Evolutionary conservation across 1,139 yeast genomes (phyloP).

Genomic region (Debaryomyces sp.): DNA sequence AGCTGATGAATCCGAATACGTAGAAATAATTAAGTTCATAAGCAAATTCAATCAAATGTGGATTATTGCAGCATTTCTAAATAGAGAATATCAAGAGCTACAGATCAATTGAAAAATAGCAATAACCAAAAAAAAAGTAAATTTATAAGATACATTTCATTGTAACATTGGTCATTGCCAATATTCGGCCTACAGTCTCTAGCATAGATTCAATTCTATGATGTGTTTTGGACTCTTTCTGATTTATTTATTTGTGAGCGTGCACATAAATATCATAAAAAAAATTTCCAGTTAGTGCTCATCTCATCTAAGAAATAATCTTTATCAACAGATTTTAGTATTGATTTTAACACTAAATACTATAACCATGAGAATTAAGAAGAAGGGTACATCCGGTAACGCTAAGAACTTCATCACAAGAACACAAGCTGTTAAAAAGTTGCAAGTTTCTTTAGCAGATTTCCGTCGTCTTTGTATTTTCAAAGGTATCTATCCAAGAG

Average conservation of each 20-base stretch:
- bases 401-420: conserved; percentile 93
- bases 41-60: conserved; percentile 28
- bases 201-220: not conserved
- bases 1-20: conserved; percentile 4
- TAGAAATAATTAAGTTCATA: conserved; percentile 13
- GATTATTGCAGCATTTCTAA: conserved; percentile 24
- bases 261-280: conserved; percentile 6
- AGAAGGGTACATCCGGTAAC: conserved; percentile 84
- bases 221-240: not conserved
- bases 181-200: not conserved
- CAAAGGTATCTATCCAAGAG: conserved; percentile 96
- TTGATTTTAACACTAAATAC: not conserved
- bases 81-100: conserved; percentile 15
- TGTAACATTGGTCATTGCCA: not conserved
- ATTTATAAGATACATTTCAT: not conserved
- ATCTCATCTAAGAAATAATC: conserved; percentile 6
- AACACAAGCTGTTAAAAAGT: conserved; percentile 90
- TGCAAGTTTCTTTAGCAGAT: conserved; percentile 96
- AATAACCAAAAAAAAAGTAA: not conserved
- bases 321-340: not conserved
- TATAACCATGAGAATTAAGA: conserved; percentile 49
- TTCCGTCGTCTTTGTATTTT: conserved; percentile 96
- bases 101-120: not conserved
- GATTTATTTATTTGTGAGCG: not conserved
- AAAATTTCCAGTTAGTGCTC: conserved; percentile 9